Base-by-base conservation (phyloP, 352 stramenopile species). In the Thalassiosira oceanica region DNA sequence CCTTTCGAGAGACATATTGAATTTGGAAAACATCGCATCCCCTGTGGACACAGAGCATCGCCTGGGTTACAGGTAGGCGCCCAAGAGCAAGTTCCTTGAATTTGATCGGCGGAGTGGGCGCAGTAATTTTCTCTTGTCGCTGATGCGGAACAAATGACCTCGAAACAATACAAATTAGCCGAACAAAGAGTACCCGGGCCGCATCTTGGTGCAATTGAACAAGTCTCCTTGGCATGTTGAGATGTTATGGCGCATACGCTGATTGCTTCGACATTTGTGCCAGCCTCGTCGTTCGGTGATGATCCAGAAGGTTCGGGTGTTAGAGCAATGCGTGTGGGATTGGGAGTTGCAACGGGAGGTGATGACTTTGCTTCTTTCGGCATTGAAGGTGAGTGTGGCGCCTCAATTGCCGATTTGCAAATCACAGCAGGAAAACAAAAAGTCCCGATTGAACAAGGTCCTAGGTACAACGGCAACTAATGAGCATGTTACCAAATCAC, bases 61-160 rank as follows among this genome's bases (percentile, higher is more conserved):
- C 28, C 43, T 2, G 23, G 16, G n/a, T 52, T 57, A 11, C 48
- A 57, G 15, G 48, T 57, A 24, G 48, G 48, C 26, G 48, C 23
- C 1, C 27, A 42, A 13, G 21, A 10, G 16, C 48, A 57, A 2
- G 23, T 57, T 7, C 1, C 2, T 21, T 42, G 5, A 15, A 57
- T 3, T 15, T 57, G 3, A n/a, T 27, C 21, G 2, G 15, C 23
- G 11, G 27, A 44, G 5, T 57, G 3, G 15, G 48, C 48, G 28
- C 48, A 57, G 48, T 57, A 57, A 23, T 57, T 57, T 37, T 57
- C 27, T 29, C 18, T 13, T 7, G 5, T 2, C 18, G 18, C n/a
- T 23, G 43, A 18, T 52, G 15, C 16, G n/a, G 16, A 31, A 39
- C n/a, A 10, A 39, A n/a, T n/a, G 10, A 39, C 33, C n/a, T 10